These are phyloP conservation scores for Aspergillus affinis DNA, from an alignment of 495 filamentous ascomycete genomes.

Conservation along the genomic window DNA sequence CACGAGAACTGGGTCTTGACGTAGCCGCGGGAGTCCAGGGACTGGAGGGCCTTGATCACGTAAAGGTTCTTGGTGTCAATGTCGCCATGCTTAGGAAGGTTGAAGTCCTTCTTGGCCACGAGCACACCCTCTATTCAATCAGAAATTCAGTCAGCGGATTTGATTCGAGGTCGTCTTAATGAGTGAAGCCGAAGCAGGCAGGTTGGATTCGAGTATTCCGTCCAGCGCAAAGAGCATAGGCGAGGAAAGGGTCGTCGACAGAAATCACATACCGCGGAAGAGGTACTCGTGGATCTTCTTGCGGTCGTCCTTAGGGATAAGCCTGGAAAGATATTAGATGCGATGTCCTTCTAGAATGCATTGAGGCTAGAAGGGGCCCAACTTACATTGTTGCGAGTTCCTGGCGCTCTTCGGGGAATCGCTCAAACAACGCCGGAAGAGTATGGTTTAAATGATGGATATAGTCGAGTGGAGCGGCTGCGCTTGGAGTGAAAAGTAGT, in stretches of 20 bases:
- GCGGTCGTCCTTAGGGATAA: slow-evolving; percentile 99
- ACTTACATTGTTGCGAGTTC: slow-evolving; percentile 60
- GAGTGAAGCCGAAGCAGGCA: not conserved
- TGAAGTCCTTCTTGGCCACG: slow-evolving; percentile 98
- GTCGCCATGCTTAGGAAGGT: slow-evolving; percentile 87
- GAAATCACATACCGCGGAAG: slow-evolving; percentile 76
- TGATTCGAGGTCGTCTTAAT: slow-evolving; percentile 1
- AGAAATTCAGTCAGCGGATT: slow-evolving; percentile 23
- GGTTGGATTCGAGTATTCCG: not conserved
- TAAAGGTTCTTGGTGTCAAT: slow-evolving; percentile 99
- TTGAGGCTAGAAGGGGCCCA: not conserved
- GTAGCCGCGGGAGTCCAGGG: slow-evolving; percentile 93
- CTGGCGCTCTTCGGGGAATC: slow-evolving; percentile 60
- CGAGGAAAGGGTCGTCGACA: slow-evolving; percentile 10
- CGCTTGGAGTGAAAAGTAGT: slow-evolving; percentile 38
- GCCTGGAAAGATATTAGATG: slow-evolving; percentile 53
- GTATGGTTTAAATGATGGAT: slow-evolving; percentile 41
- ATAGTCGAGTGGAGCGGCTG: slow-evolving; percentile 39
- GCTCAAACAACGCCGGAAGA: slow-evolving; percentile 50
- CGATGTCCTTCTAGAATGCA: not conserved
- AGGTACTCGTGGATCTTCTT: slow-evolving; percentile 99
- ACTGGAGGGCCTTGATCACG: slow-evolving; percentile 98
- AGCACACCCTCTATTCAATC: slow-evolving; percentile 80
- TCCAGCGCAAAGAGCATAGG: not conserved
- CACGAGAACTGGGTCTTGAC: slow-evolving; percentile 99